These are phyloP conservation scores for Crotalaria pallida DNA, from an alignment of 306 rosid species.

Conservation along the genomic window DNA sequence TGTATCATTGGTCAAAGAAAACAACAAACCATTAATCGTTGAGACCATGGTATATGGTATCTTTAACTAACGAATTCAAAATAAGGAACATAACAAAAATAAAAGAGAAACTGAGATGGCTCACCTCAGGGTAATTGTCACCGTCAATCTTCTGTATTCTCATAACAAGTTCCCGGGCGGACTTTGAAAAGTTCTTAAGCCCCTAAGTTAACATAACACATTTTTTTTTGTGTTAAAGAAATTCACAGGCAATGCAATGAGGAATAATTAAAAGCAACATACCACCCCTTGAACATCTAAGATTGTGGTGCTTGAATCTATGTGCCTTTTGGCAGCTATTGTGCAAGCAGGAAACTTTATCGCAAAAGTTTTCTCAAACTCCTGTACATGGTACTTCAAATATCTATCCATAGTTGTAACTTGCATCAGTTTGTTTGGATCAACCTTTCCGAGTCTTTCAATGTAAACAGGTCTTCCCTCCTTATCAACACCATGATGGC, in stretches of 20 bases:
- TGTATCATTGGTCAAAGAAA: conserved; percentile 28
- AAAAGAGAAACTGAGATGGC: conserved; percentile 8
- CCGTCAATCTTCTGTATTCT: conserved; percentile 91
- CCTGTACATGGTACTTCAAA: conserved; percentile 79
- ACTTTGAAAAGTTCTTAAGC: conserved; percentile 80
- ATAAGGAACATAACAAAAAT: conserved; percentile 6
- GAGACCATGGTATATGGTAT: not conserved
- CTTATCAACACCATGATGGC: conserved; percentile 94
- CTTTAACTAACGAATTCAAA: conserved; percentile 10
- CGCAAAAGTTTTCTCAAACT: conserved; percentile 82
- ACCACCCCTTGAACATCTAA: conserved; percentile 99
- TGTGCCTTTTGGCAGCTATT: conserved; percentile 93
- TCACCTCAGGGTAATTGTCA: conserved; percentile 94
- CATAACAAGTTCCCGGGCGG: conserved; percentile 78
- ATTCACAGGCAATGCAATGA: not conserved
- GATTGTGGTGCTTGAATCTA: conserved; percentile 91
- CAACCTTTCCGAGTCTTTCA: conserved; percentile 94
- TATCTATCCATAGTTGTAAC: conserved; percentile 89
- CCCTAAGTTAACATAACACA: conserved; percentile 49
- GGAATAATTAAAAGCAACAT: conserved; percentile 32
- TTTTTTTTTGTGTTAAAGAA: not conserved
- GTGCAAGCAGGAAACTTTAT: conserved; percentile 93
- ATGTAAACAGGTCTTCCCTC: conserved; percentile 95
- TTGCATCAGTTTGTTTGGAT: conserved; percentile 91
- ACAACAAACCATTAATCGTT: not conserved